Evolutionary conservation across 140 eudicot species (phyloP).

Genomic region (Ambrosia hybrid): DNA sequence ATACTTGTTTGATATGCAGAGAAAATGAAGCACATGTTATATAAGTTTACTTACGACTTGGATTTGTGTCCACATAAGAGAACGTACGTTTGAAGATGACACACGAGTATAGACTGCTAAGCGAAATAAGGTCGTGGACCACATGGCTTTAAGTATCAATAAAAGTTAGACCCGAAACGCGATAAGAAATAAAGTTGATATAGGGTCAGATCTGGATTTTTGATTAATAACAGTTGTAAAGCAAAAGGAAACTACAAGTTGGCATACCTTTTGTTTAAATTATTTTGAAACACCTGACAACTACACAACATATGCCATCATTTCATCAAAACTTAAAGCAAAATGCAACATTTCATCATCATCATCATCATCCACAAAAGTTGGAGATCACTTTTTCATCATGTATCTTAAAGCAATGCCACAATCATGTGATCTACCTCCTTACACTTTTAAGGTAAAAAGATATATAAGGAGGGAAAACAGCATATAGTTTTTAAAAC

Average conservation of each 20-base stretch:
- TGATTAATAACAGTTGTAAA: constrained; percentile 30
- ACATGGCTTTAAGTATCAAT: background rate
- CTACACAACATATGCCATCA: constrained; percentile 28
- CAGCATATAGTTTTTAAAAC: constrained; percentile 13
- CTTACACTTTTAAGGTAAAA: too few species aligned
- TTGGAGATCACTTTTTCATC: constrained; percentile 21
- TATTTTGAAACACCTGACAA: constrained; percentile 8
- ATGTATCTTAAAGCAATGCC: constrained; percentile 31
- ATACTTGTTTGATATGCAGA: background rate
- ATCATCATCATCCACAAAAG: constrained; percentile 23
- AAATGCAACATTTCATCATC: constrained; percentile 25
- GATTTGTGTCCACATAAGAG: background rate
- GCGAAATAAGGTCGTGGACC: background rate
- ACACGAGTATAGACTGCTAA: background rate
- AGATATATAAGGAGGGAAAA: too few species aligned
- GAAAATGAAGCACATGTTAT: background rate
- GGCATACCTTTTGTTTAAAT: constrained; percentile 18
- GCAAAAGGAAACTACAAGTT: constrained; percentile 5
- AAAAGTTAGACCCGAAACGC: background rate
- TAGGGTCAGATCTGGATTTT: constrained; percentile 2
- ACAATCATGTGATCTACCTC: constrained; percentile 10
- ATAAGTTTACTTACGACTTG: background rate
- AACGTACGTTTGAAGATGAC: background rate
- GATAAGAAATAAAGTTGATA: background rate
- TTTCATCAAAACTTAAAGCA: constrained; percentile 33